Percentiles rank a stretch among this genome's conserved stretches.
These are phyloP conservation scores for Cubamyces sp. DNA, from an alignment of 768 basidiomycete species.

Conservation along the genomic window DNA sequence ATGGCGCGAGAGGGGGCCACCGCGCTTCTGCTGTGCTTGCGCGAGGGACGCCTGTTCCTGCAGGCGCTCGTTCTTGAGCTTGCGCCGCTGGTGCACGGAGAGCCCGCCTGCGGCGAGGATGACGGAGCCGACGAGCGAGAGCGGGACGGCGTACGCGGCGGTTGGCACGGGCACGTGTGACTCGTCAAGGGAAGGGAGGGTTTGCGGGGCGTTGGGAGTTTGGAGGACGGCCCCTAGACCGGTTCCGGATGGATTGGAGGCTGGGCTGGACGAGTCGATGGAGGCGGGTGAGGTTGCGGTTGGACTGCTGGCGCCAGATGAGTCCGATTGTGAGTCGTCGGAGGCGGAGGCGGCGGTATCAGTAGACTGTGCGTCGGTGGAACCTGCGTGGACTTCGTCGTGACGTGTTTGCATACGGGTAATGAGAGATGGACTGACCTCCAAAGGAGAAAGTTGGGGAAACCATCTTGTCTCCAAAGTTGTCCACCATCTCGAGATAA, in stretches of 20 bases:
- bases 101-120: conserved; percentile 34
- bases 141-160: conserved; percentile 40
- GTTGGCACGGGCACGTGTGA: conserved; percentile 31
- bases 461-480: conserved; percentile 30
- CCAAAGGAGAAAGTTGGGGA: conserved; percentile 38
- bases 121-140: conserved; percentile 37
- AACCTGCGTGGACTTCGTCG: background rate
- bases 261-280: background rate
- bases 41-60: conserved; percentile 11
- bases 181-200: conserved; percentile 28
- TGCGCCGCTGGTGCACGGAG: conserved; percentile 33
- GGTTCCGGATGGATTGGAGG: background rate
- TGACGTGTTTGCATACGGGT: background rate
- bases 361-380: background rate
- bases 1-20: conserved; percentile 18
- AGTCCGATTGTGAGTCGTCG: background rate
- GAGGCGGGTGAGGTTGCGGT: background rate
- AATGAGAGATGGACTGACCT: conserved; percentile 26
- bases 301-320: background rate
- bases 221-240: conserved; percentile 4
- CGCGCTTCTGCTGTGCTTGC: conserved; percentile 14
- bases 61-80: conserved; percentile 31
- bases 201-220: conserved; percentile 2
- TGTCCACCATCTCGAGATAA: conserved; percentile 37
- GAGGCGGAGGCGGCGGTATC: background rate